Evolutionary conservation across 306 rosid species (phyloP), one percentile per base, ranked within the genome.

Genomic region (Ochetophila trinervis): DNA sequence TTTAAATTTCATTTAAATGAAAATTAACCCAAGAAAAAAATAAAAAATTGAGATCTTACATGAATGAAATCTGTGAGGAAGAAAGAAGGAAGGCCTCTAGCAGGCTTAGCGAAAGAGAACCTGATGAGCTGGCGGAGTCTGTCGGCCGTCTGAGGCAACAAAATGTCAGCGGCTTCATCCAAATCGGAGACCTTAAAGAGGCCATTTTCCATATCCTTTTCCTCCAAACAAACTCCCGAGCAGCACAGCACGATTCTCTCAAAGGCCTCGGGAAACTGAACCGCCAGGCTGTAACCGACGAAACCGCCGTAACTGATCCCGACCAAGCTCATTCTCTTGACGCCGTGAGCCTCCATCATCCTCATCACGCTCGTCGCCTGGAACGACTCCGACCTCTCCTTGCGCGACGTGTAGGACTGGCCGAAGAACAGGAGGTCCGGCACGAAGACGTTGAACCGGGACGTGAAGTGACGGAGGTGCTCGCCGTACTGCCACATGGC

Each of bases 221-320:
- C 95, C 60, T 87, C 95, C 71, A 83, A 81, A 40, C 91, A 85
- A 57, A 90, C 86, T 19, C 96, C 96, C 0, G 91, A 35, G 13
- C 95, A 85, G 51, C 95, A 87, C 21, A 90, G 59, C 34, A 73
- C 91, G 24, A 87, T 23, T 58, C 48, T 81, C 60, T 87, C 95
- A 58, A 90, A 76, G 19, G 63, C 70, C 57, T 83, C 74, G 0
- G 95, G 96, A 30, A 80, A 87, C 70, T 76, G 86, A 48, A 69
- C 76, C 0, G 91, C 96, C 74, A 90, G 6, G 53, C 77, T 78
- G 45, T 87, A 90, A 14, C 82, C 83, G 5, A 90, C 95, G 21
- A 90, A 87, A 0, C 96, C 96, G 1, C 96, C 96, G 12, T 90
- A 90, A 63, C 96, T 90, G 24, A 85, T 83, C 73, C 96, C 96